Evolutionary conservation across 2,329 filamentous ascomycete genomes (phyloP).

Genomic region (Sclerotinia sclerotiorum): DNA sequence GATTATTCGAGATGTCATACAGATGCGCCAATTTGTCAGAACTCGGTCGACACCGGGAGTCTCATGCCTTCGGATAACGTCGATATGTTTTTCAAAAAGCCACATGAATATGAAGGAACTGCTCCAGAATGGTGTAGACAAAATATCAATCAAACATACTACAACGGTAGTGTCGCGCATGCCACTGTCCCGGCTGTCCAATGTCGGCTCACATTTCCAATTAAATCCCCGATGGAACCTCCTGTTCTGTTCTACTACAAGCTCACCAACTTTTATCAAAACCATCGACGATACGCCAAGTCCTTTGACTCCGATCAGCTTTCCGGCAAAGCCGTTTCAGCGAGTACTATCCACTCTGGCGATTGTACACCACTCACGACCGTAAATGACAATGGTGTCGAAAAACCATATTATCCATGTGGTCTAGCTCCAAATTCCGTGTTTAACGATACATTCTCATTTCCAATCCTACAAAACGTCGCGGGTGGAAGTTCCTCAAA

Average conservation of each 20-base stretch:
- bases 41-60: conserved; percentile 49
- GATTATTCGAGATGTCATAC: conserved; percentile 80
- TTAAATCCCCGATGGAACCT: conserved; percentile 75
- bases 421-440: conserved; percentile 94
- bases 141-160: conserved; percentile 46
- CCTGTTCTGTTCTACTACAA: conserved; percentile 94
- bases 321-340: conserved; percentile 65
- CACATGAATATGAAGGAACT: conserved; percentile 39
- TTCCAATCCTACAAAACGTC: conserved; percentile 52
- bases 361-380: conserved; percentile 73
- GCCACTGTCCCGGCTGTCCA: conserved; percentile 43
- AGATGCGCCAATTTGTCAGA: conserved; percentile 52
- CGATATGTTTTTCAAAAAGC: conserved; percentile 58
- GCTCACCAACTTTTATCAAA: conserved; percentile 98
- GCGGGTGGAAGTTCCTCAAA: conserved; percentile 42
- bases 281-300: conserved; percentile 93
- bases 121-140: conserved; percentile 30
- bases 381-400: conserved; percentile 47
- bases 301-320: conserved; percentile 84
- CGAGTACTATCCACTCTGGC: conserved; percentile 61
- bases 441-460: conserved; percentile 88
- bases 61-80: conserved; percentile 12
- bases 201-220: conserved; percentile 75
- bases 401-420: conserved; percentile 85
- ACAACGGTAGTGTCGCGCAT: conserved; percentile 30